Conservation (phyloP, 179 eudicot genomes). For the Beta macrorhiza region DNA sequence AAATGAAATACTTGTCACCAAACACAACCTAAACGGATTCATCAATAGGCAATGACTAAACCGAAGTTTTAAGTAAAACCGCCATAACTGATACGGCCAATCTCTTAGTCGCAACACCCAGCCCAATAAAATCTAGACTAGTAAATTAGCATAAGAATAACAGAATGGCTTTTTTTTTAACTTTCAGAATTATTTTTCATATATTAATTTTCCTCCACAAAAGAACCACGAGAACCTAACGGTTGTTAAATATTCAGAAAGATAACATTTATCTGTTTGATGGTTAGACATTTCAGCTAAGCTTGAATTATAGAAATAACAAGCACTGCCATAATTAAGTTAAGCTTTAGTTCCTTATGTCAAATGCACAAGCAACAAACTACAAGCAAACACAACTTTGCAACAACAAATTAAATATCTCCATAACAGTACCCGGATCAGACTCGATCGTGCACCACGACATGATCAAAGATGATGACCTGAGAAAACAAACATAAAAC, state of each 20-base stretch:
- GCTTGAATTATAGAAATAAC: neutral
- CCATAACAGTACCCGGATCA: constrained; percentile 33
- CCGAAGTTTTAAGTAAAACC: neutral
- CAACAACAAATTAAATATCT: neutral
- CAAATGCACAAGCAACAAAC: neutral
- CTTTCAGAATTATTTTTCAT: too few relatives aligned
- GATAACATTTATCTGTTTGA: neutral
- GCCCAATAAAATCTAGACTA: neutral
- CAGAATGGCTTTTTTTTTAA: too few relatives aligned
- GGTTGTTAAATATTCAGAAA: neutral
- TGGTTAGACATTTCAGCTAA: neutral
- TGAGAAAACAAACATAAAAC: constrained; percentile 14
- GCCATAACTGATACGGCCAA: neutral
- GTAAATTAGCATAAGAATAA: too few relatives aligned
- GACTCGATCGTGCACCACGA: constrained; percentile 45
- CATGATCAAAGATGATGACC: constrained; percentile 27
- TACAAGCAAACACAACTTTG: neutral
- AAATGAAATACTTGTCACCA: too few relatives aligned
- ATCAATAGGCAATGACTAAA: neutral
- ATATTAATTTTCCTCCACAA: too few relatives aligned
- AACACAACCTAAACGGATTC: neutral
- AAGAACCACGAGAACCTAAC: too few relatives aligned
- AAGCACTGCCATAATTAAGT: neutral
- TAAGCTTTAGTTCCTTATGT: too few relatives aligned
- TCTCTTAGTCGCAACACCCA: neutral